Evolutionary conservation across 2,329 filamentous ascomycete genomes (phyloP).

Genomic region (Colletotrichum siamense): DNA sequence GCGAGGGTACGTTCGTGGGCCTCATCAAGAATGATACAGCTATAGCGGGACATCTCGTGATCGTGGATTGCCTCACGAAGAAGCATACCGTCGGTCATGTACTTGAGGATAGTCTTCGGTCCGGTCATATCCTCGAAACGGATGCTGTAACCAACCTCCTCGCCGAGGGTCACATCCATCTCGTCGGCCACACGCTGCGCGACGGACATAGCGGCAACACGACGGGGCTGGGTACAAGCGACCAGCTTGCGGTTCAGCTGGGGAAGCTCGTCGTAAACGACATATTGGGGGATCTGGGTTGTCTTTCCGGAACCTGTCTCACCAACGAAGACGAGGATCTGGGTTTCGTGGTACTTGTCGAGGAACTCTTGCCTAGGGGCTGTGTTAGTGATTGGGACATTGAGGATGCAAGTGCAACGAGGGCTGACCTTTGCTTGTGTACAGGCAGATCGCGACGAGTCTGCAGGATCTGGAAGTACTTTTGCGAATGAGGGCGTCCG

Average conservation of each 20-base stretch:
- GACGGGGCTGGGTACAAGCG: slow-evolving; percentile 95
- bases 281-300: slow-evolving; percentile 98
- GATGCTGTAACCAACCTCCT: slow-evolving; percentile 98
- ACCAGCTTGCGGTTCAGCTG: slow-evolving; percentile 87
- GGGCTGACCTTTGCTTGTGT: slow-evolving; percentile 78
- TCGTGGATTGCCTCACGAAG: slow-evolving; percentile 97
- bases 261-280: slow-evolving; percentile 94
- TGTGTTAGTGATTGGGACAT: not conserved
- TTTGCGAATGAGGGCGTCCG: slow-evolving; percentile 73
- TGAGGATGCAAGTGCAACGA: not conserved
- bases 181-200: slow-evolving; percentile 97
- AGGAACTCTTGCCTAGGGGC: slow-evolving; percentile 82
- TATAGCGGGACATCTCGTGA: slow-evolving; percentile 88
- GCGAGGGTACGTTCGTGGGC: slow-evolving; percentile 97
- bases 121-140: slow-evolving; percentile 97
- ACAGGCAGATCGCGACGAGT: slow-evolving; percentile 86
- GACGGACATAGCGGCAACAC: slow-evolving; percentile 98
- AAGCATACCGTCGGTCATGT: slow-evolving; percentile 99
- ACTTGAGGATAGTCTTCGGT: slow-evolving; percentile 91
- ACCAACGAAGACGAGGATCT: slow-evolving; percentile 98
- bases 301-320: slow-evolving; percentile 99
- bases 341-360: slow-evolving; percentile 87
- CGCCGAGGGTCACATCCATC: slow-evolving; percentile 89
- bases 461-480: slow-evolving; percentile 91
- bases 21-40: slow-evolving; percentile 97